phyloP scores from a whole-genome alignment of 2,329 filamentous ascomycete species.

The Bretziella fagacearum region DNA sequence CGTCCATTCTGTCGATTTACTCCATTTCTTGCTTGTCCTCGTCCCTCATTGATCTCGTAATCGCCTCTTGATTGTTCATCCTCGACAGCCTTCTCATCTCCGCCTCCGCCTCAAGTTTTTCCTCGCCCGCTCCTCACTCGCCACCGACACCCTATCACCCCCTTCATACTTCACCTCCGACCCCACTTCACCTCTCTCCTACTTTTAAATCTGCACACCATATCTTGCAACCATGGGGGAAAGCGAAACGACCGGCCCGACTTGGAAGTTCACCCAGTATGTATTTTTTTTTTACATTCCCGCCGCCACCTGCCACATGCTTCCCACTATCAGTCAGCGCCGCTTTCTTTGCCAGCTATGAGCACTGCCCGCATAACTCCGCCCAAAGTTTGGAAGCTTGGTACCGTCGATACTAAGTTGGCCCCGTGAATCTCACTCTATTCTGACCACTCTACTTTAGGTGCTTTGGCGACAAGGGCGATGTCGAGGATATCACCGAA shows the following conservation, averaged over 20 bases:
- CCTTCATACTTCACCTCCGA: background rate
- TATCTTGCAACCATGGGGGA: conserved; percentile 73
- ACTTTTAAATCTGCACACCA: conserved; percentile 36
- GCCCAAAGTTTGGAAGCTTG: no score
- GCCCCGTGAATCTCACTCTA: background rate
- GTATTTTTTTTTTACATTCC: conserved; percentile 23
- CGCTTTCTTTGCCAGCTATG: no score
- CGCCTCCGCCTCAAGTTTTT: background rate
- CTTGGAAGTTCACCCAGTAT: conserved; percentile 99
- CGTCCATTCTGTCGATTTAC: background rate
- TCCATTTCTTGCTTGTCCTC: background rate
- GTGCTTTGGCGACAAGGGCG: conserved; percentile 98
- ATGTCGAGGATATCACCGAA: conserved; percentile 98
- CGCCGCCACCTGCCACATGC: background rate
- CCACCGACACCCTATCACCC: background rate
- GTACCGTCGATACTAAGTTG: no score
- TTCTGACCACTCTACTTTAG: conserved; percentile 30
- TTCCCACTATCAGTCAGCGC: background rate
- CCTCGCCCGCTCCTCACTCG: background rate
- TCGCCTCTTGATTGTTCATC: background rate
- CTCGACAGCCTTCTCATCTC: conserved; percentile 4
- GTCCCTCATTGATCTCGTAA: background rate
- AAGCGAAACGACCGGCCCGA: conserved; percentile 82
- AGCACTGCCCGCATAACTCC: no score
- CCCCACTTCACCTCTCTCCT: conserved; percentile 4